phyloP scores from a whole-genome alignment of 306 rosid genomes.

The Luffa aegyptiaca region DNA sequence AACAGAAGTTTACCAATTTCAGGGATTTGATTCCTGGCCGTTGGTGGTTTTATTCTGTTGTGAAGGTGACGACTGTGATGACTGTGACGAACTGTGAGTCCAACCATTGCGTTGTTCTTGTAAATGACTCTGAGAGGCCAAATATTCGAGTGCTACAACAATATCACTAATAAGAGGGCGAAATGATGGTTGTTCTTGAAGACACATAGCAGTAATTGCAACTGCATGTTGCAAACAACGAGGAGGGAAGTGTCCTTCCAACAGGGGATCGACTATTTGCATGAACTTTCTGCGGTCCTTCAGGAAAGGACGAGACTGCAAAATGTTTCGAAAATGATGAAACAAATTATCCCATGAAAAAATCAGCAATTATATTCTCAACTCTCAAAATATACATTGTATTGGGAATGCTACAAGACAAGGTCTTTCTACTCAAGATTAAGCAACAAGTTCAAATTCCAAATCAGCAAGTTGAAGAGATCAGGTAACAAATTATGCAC shows the following conservation, averaged over 20 bases:
- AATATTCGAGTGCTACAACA: slow-evolving; percentile 85
- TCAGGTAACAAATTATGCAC: not conserved
- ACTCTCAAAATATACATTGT: not conserved
- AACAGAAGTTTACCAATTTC: slow-evolving; percentile 17
- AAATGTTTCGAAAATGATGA: not conserved
- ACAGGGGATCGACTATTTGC: slow-evolving; percentile 60
- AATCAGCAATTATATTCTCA: not conserved
- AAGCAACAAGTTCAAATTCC: not conserved
- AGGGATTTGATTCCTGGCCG: slow-evolving; percentile 19
- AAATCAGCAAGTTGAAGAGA: not conserved
- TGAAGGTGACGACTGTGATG: slow-evolving; percentile 16
- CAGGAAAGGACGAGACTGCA: slow-evolving; percentile 49
- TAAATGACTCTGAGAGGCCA: slow-evolving; percentile 45
- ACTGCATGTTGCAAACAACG: slow-evolving; percentile 93
- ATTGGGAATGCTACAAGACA: not conserved
- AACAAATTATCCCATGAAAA: not conserved
- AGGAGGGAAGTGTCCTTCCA: slow-evolving; percentile 60
- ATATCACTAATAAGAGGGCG: slow-evolving; percentile 84
- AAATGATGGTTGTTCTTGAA: slow-evolving; percentile 79
- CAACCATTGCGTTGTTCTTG: slow-evolving; percentile 4
- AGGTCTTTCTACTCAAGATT: not conserved
- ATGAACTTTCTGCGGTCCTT: slow-evolving; percentile 40
- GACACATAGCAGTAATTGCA: slow-evolving; percentile 93
- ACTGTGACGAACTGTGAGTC: slow-evolving; percentile 7
- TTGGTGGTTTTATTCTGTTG: slow-evolving; percentile 15